Conservation (phyloP, 2,329 filamentous ascomycete genomes). For the Juglanconis juglandina region DNA sequence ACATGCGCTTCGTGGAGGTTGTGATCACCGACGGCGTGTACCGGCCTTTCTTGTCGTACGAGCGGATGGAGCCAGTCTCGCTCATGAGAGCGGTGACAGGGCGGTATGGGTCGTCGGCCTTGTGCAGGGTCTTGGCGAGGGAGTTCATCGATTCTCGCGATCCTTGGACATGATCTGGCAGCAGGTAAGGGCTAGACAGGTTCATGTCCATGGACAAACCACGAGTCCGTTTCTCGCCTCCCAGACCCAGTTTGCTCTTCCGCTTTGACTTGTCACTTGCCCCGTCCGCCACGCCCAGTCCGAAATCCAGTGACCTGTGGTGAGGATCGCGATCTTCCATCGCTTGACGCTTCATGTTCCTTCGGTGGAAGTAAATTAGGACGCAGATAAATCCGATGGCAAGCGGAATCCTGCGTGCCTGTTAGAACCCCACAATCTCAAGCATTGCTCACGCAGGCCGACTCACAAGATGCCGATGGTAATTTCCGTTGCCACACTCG, state of each 20-base stretch:
- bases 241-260: slow-evolving; percentile 48
- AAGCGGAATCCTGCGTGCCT: slow-evolving; percentile 66
- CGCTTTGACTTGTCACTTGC: slow-evolving; percentile 39
- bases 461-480: slow-evolving; percentile 17
- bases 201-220: slow-evolving; percentile 72
- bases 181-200: slow-evolving; percentile 81
- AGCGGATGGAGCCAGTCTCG: slow-evolving; percentile 55
- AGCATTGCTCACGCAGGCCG: background rate
- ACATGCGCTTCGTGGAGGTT: slow-evolving; percentile 16
- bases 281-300: slow-evolving; percentile 36
- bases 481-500: slow-evolving; percentile 10
- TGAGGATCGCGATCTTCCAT: slow-evolving; percentile 81
- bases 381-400: slow-evolving; percentile 45
- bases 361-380: slow-evolving; percentile 73
- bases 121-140: slow-evolving; percentile 70
- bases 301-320: slow-evolving; percentile 90
- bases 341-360: slow-evolving; percentile 67
- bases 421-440: slow-evolving; percentile 19
- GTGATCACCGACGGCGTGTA: slow-evolving; percentile 25
- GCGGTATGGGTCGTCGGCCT: slow-evolving; percentile 82
- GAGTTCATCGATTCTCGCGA: slow-evolving; percentile 87
- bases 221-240: slow-evolving; percentile 53
- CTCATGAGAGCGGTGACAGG: slow-evolving; percentile 54
- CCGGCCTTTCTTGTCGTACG: slow-evolving; percentile 39
- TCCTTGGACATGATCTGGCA: slow-evolving; percentile 75